Base-by-base conservation (phyloP, 2,329 filamentous ascomycete species). In the Xylariales sp. region DNA sequence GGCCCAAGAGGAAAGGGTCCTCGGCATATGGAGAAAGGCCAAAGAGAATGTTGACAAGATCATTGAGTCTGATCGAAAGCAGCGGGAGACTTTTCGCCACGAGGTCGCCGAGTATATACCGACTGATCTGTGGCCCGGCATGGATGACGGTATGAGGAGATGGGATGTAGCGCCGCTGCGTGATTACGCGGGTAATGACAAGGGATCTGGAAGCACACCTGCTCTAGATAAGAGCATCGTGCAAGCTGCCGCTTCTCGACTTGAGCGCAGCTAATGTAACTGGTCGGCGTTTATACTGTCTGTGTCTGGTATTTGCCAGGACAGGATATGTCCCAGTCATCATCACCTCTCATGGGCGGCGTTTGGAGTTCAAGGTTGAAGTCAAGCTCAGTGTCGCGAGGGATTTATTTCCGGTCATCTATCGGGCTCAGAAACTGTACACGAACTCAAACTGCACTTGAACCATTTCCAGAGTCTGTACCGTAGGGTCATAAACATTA, bases 61-160 rank as follows among this genome's bases (percentile, higher is more conserved):
- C 8, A 80, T 86, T 46, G 77, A 86, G 10, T 71, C 79, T 10
- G 93, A 98, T 60, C 69, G 78, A 42, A 71, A 71, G 29, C 81
- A 88, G 47, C 74, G 93, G 27, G 85, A 94, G 48, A 69, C 76
- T 1, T 97, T 98, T 60, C 77, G 86, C 24, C 73, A 82, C 20
- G 85, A 95, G 31, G 83, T 93, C 10, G 90, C 89, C 6, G 88
- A 94, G 49, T 95, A 82, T 58, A 65, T 98, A 9, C 93, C 93
- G 0, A 82, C 84, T 0, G 89, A 96, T 59, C 78, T 96, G 16
- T 96, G 89, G 88, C 82, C 82, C 0, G 86, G 84, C 1, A 76
- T 93, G 61, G 77, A 76, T 48, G 73, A 68, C n/a, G 74, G 70
- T 19, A 76, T 76, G 50, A 70, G 63, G 45, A 70, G 63, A 41